These are phyloP conservation scores for Venturia carpophila DNA, from an alignment of 2,329 filamentous ascomycete species.

Conservation along the genomic window DNA sequence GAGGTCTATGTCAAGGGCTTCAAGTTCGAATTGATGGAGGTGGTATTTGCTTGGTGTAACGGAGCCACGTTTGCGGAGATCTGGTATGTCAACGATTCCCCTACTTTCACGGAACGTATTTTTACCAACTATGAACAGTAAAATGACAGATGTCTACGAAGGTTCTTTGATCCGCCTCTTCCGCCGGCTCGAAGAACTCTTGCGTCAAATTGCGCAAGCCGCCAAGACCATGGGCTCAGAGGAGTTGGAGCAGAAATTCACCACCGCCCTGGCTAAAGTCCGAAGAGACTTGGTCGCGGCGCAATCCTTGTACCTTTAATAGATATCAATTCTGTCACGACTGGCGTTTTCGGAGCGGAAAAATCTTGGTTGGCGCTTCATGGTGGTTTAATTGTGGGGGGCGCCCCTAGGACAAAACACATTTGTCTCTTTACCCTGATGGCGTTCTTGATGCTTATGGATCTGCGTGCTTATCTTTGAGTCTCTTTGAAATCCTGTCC, in stretches of 20 bases:
- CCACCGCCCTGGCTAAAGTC: slow-evolving; percentile 75
- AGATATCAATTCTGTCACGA: not conserved
- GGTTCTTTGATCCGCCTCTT: slow-evolving; percentile 94
- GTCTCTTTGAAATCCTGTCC: not conserved
- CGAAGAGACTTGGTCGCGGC: slow-evolving; percentile 90
- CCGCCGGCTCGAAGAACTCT: slow-evolving; percentile 84
- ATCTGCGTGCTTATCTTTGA: not conserved
- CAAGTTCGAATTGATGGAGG: slow-evolving; percentile 96
- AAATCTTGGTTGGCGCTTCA: not conserved
- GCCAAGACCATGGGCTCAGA: slow-evolving; percentile 97
- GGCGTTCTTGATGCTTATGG: not conserved
- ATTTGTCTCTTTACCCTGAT: not conserved
- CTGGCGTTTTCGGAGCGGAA: not conserved
- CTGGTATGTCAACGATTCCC: slow-evolving; percentile 58
- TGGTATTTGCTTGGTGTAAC: slow-evolving; percentile 84
- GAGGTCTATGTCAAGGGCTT: slow-evolving; percentile 85
- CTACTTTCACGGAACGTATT: not conserved
- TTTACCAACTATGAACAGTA: slow-evolving; percentile 47
- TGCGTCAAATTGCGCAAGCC: slow-evolving; percentile 91
- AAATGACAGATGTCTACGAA: slow-evolving; percentile 99
- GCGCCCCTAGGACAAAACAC: not conserved
- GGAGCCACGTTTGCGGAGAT: slow-evolving; percentile 88
- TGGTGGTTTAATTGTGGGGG: not conserved
- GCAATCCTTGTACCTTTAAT: slow-evolving; percentile 81
- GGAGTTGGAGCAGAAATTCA: slow-evolving; percentile 87